Evolutionary conservation across 129 eudicot genomes (phyloP).

Genomic region (Oenanthe sinensis): DNA sequence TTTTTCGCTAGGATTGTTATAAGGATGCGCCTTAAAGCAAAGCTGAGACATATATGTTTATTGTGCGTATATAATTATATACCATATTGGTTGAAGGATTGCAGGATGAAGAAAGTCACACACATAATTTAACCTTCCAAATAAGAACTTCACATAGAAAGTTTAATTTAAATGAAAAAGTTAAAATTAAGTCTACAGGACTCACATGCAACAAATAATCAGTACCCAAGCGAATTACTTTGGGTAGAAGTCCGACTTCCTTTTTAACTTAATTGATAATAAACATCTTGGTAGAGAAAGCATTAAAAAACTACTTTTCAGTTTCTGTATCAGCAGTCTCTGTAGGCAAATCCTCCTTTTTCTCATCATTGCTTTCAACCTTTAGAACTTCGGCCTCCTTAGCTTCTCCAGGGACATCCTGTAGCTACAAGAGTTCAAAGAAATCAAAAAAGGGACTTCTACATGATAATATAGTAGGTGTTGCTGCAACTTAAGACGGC

Average conservation of each 20-base stretch:
- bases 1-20: no score
- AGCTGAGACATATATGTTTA: neutral
- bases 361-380: slow-evolving; percentile 22
- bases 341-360: slow-evolving; percentile 16
- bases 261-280: neutral
- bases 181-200: neutral
- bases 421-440: slow-evolving; percentile 37
- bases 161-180: neutral
- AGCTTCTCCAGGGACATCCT: slow-evolving; percentile 46
- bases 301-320: slow-evolving; percentile 10
- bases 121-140: neutral
- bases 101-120: neutral
- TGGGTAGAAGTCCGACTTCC: neutral
- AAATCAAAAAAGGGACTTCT: slow-evolving; percentile 5
- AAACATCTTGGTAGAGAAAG: neutral
- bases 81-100: neutral
- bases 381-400: slow-evolving; percentile 26
- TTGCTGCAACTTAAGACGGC: slow-evolving; percentile 8
- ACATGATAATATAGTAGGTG: neutral
- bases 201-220: neutral
- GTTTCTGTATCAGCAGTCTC: slow-evolving; percentile 18
- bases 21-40: neutral
- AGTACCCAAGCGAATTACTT: slow-evolving; percentile 2
- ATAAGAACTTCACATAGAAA: neutral
- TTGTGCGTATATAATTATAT: no score